A percentile compares a stretch with the other conserved stretches of the same genome.
Conservation (phyloP, 352 stramenopile species). For the Globisporangium splendens region DNA sequence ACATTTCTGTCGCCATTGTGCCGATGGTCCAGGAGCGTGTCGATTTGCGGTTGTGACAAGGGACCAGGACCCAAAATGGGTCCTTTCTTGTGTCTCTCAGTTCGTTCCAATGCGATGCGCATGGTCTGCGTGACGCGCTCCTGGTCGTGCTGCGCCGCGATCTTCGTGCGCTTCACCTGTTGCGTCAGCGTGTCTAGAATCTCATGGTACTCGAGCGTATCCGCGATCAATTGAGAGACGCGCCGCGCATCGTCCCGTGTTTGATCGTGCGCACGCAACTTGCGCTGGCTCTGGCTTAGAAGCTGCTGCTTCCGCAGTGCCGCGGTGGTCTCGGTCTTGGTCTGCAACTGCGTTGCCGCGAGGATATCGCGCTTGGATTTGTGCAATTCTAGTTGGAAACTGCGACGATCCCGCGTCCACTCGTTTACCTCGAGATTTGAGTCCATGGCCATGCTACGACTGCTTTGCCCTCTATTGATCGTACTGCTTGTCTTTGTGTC, state of each 20-base stretch:
- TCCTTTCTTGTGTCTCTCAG: slow-evolving; percentile 27
- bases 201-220: slow-evolving; percentile 59
- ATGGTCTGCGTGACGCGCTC: slow-evolving; percentile 32
- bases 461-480: not conserved
- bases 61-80: slow-evolving; percentile 37
- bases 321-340: slow-evolving; percentile 35
- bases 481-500: not conserved
- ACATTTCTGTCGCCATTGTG: not conserved
- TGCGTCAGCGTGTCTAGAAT: slow-evolving; percentile 32
- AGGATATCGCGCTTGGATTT: slow-evolving; percentile 43
- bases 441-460: not conserved
- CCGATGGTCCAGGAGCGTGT: slow-evolving; percentile 14
- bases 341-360: slow-evolving; percentile 28
- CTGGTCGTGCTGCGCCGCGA: slow-evolving; percentile 39
- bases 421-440: slow-evolving; percentile 17
- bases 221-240: slow-evolving; percentile 41
- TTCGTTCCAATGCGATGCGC: slow-evolving; percentile 26
- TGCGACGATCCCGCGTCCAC: slow-evolving; percentile 40
- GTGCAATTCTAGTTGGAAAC: slow-evolving; percentile 37
- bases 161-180: slow-evolving; percentile 38
- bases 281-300: slow-evolving; percentile 30
- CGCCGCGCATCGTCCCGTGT: slow-evolving; percentile 18
- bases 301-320: slow-evolving; percentile 36
- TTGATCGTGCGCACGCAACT: slow-evolving; percentile 34
- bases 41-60: slow-evolving; percentile 41